Conservation (phyloP, 139 green algal species). For the Chlorella sorokiniana region DNA sequence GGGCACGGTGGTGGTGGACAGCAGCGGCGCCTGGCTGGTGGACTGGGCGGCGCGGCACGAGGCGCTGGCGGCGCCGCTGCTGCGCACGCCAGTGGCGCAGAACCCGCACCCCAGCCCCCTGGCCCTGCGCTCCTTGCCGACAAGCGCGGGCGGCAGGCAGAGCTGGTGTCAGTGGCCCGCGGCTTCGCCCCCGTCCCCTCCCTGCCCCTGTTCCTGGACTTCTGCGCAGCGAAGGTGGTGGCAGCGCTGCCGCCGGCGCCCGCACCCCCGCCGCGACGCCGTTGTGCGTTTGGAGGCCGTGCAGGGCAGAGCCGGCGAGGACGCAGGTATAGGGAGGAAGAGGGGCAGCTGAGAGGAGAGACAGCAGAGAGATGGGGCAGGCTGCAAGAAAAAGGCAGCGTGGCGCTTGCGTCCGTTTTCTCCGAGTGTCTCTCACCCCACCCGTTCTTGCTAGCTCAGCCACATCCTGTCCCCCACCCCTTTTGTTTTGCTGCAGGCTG, state of each 20-base stretch:
- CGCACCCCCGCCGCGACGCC: background rate
- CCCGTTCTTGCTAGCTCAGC: background rate
- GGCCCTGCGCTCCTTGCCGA: slow-evolving; percentile 25
- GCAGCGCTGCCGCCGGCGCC: background rate
- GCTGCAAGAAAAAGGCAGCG: too few species aligned
- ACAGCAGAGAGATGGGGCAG: too few species aligned
- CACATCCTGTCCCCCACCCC: background rate
- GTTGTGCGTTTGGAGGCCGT: slow-evolving; percentile 10
- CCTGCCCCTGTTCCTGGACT: slow-evolving; percentile 16
- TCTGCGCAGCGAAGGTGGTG: slow-evolving; percentile 1
- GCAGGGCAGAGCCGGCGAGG: too few species aligned
- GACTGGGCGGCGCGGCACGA: background rate
- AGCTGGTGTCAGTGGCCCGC: background rate
- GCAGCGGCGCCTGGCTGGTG: slow-evolving; percentile 6
- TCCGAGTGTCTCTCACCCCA: too few species aligned
- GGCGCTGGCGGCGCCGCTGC: background rate
- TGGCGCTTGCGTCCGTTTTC: too few species aligned
- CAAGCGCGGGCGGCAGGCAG: slow-evolving; percentile 24
- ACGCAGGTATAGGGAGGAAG: too few species aligned
- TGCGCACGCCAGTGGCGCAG: slow-evolving; percentile 29
- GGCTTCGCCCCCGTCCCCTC: slow-evolving; percentile 30
- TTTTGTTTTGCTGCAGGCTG: background rate
- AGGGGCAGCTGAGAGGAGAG: too few species aligned
- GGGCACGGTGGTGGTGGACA: slow-evolving; percentile 12
- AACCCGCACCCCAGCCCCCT: slow-evolving; percentile 34